Percentiles rank a stretch among this genome's conserved stretches.
Evolutionary conservation across 345 rosid species (phyloP).

Genomic region (Camelina hispida): DNA sequence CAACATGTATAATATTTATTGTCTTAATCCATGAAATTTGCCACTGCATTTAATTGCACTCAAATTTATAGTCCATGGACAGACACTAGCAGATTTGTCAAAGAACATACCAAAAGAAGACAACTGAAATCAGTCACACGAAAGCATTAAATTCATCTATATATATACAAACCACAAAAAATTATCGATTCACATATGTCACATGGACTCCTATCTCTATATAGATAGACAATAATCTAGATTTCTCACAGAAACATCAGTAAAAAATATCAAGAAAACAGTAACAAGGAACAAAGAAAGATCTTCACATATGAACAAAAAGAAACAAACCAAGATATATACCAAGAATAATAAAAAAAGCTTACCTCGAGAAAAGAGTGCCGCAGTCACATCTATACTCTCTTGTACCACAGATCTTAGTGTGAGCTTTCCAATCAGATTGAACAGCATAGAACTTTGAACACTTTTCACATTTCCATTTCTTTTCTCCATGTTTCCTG

Average conservation of each 20-base stretch:
- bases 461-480: slow-evolving; percentile 52
- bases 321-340: not conserved
- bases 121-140: slow-evolving; percentile 23
- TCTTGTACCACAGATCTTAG: slow-evolving; percentile 49
- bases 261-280: slow-evolving; percentile 3
- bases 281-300: slow-evolving; percentile 16
- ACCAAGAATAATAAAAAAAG: slow-evolving; percentile 1
- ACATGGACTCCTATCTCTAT: slow-evolving; percentile 7
- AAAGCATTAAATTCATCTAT: slow-evolving; percentile 26
- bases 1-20: not conserved
- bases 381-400: slow-evolving; percentile 53
- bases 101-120: slow-evolving; percentile 35
- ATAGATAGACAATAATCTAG: slow-evolving; percentile 18
- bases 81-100: slow-evolving; percentile 32
- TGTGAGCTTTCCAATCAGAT: slow-evolving; percentile 52
- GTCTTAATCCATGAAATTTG: slow-evolving; percentile 47
- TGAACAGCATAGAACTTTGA: slow-evolving; percentile 50
- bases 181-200: not conserved
- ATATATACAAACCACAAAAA: not conserved
- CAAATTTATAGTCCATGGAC: slow-evolving; percentile 47
- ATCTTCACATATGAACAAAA: slow-evolving; percentile 3
- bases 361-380: slow-evolving; percentile 49
- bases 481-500: slow-evolving; percentile 51
- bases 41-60: slow-evolving; percentile 47
- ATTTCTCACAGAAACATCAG: slow-evolving; percentile 17